Evolutionary conservation across 1,284 basidiomycete genomes (phyloP), one percentile per base, ranked within the genome.

Genomic region (Papiliotrema terrestris): DNA sequence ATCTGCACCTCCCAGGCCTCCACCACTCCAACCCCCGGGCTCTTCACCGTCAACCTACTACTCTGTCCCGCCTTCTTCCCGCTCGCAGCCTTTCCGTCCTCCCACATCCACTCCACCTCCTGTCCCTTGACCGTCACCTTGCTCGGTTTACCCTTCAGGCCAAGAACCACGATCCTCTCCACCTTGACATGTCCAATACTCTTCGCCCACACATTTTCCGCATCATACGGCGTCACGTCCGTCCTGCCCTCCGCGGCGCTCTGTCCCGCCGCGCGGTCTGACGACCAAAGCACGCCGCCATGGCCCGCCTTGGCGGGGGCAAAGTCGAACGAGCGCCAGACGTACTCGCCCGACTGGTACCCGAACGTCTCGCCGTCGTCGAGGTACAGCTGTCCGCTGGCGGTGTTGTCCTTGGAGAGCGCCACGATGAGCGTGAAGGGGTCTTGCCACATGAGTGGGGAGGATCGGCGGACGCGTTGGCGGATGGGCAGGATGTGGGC

Each of bases 381-480:
- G 52, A 96, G 82, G 77, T 98, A 99, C 38, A 99, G 80, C 71
- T 93, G 88, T 36, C 95, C 95, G 2, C 71, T 70, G 0, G 94
- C 93, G 8, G 65, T 69, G 23, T 84, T 83, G 2, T 80, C 71
- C 54, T 85, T 84, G 76, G 83, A 83, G 20, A 96, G 79, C 0
- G 92, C 91, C 23, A 97, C 80, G 55, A 88, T 84, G 38, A 99
- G 83, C 0, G 94, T 98, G 80, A 96, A 91, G 0, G 96, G 96
- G 73, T 99, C 96, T 52, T 81, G 78, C 78, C 86, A 89, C 86
- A 95, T 95, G 41, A 96, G 81, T 0, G 87, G 81, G 0, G 93
- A 90, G 1, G 94, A 83, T 4, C 94, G 84, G 39, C 95, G 83
- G 1, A 89, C 87, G 25, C 94, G 86, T 73, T 94, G 87, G 49